Base-by-base conservation (phyloP, 148 eudicot genomes). In the Cornus suecica region DNA sequence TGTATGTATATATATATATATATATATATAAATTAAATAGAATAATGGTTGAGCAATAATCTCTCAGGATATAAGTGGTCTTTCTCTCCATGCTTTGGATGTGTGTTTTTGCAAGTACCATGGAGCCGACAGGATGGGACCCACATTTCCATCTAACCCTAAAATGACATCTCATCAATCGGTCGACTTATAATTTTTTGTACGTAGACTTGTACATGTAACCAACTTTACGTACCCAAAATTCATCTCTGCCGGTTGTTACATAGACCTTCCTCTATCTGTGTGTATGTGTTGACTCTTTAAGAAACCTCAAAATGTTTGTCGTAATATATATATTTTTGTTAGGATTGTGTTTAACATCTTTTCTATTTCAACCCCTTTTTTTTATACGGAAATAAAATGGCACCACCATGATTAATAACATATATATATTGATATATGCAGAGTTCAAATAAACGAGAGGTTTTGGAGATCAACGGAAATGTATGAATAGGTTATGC, bases 91-190 rank as follows among this genome's bases (percentile, higher is more conserved):
- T n/a, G 66, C 66, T 29, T 66, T 66, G 54, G 31, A 42, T 79
- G 58, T 68, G 58, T 68, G 52, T 41, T 32, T 32, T 32, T 28
- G 72, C 42, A 77, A 72, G 45, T 25, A 54, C 18, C 18, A 34
- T 27, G 65, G 65, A 68, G 69, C 75, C 63, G 73, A 70, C 62
- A 69, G 26, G 5, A 28, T 73, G 74, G 72, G 78, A 41, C 70
- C 73, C 61, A 68, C 14, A 27, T 61, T 76, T 75, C 71, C 85
- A 85, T 82, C 88, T 85, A 82, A 85, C 88, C 85, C 71, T 77
- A 82, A 77, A 82, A 68, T 66, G 88, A 85, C 88, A 52, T 69
- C 79, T 18, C 70, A 85, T 77, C 88, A 80, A 45, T 69, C 37
- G 37, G 32, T 69, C 37, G 37, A 37, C 42, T 81, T 31, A 52